These are phyloP conservation scores for Brassica carinata DNA, from an alignment of 345 rosid genomes.

Conservation along the genomic window DNA sequence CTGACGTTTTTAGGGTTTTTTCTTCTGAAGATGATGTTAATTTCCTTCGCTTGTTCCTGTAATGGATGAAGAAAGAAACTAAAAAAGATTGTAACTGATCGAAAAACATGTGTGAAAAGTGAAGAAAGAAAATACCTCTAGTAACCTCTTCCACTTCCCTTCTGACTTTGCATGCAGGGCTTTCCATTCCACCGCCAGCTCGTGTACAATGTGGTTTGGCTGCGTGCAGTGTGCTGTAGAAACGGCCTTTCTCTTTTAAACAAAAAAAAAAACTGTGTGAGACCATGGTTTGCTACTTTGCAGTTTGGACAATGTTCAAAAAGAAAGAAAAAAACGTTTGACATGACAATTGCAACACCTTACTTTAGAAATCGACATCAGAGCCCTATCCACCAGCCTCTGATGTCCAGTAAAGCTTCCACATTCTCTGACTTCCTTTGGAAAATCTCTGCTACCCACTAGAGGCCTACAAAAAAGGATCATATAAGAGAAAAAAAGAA, in stretches of 20 bases:
- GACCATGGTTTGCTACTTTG: background rate
- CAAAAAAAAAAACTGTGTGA: slow-evolving; percentile 15
- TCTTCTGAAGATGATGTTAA: background rate
- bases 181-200: slow-evolving; percentile 28
- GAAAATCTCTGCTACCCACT: background rate
- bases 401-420: slow-evolving; percentile 24
- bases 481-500: background rate
- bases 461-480: slow-evolving; percentile 5
- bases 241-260: slow-evolving; percentile 23
- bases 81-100: background rate
- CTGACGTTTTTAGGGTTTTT: background rate
- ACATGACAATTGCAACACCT: slow-evolving; percentile 11
- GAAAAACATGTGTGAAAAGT: background rate
- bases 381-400: slow-evolving; percentile 10
- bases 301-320: background rate
- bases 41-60: slow-evolving; percentile 34
- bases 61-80: slow-evolving; percentile 1
- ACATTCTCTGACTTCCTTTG: background rate
- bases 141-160: slow-evolving; percentile 2
- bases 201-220: slow-evolving; percentile 31
- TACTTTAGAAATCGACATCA: slow-evolving; percentile 17
- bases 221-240: slow-evolving; percentile 36
- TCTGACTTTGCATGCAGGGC: slow-evolving; percentile 26
- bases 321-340: background rate
- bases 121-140: slow-evolving; percentile 30